A percentile compares a stretch with the other conserved stretches of the same genome.
These are phyloP conservation scores for Monilinia vaccinii-corymbosi DNA, from an alignment of 2,329 filamentous ascomycete genomes.

Conservation along the genomic window DNA sequence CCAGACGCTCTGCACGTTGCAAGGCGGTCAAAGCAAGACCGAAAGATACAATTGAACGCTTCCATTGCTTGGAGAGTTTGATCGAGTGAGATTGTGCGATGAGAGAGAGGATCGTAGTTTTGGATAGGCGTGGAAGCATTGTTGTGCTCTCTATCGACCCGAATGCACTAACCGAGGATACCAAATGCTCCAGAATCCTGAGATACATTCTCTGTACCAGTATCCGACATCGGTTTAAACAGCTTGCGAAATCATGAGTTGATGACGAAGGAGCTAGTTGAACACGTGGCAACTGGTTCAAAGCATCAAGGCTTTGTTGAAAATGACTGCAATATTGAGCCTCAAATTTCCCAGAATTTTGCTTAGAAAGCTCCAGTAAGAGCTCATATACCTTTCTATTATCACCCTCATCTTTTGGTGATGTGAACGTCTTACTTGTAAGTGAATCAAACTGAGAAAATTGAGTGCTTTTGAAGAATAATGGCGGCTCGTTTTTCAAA, in stretches of 20 bases:
- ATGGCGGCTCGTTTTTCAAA: constrained; percentile 1
- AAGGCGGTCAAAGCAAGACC: constrained; percentile 15
- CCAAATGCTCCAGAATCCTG: neutral
- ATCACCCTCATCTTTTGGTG: neutral
- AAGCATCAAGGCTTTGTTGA: constrained; percentile 13
- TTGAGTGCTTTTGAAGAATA: neutral
- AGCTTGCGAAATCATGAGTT: neutral
- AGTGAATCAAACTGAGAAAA: neutral
- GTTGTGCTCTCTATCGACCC: neutral
- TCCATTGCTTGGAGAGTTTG: constrained; percentile 12
- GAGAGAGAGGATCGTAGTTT: constrained; percentile 12
- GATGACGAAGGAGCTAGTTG: neutral
- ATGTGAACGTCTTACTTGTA: no score
- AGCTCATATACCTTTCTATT: constrained; percentile 10
- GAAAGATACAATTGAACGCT: constrained; percentile 13
- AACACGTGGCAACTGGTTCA: neutral
- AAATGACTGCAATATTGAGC: constrained; percentile 12
- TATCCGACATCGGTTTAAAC: neutral
- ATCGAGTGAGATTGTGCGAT: constrained; percentile 7
- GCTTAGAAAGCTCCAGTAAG: constrained; percentile 10
- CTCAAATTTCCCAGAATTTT: constrained; percentile 11
- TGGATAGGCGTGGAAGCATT: constrained; percentile 15
- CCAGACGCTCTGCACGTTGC: constrained; percentile 30
- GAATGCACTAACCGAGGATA: neutral
- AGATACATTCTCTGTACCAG: neutral